These are phyloP conservation scores for Xylariaceae sp. DNA, from an alignment of 2,329 filamentous ascomycete genomes.

Conservation along the genomic window DNA sequence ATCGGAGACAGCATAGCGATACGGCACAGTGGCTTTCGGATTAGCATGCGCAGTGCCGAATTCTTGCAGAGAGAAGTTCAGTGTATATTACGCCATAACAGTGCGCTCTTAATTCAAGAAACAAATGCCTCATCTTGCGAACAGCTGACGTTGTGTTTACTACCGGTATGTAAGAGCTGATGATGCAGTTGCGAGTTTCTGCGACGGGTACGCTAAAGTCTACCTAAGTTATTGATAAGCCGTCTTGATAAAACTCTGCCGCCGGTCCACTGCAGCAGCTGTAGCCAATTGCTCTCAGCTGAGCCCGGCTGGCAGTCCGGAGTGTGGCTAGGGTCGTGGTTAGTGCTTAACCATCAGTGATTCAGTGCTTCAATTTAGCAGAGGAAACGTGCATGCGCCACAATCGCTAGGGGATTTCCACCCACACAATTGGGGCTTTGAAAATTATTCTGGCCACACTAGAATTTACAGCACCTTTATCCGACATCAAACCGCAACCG, in stretches of 20 bases:
- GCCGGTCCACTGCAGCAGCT: not conserved
- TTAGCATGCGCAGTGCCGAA: slow-evolving; percentile 17
- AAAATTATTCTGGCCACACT: slow-evolving; percentile 32
- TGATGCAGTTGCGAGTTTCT: too few species aligned
- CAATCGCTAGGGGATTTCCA: slow-evolving; percentile 26
- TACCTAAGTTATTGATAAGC: too few species aligned
- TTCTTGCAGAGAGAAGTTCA: slow-evolving; percentile 3
- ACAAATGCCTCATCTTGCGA: not conserved
- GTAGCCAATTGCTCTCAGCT: not conserved
- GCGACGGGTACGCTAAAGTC: too few species aligned
- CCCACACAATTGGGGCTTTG: slow-evolving; percentile 30
- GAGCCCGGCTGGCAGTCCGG: not conserved
- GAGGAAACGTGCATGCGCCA: slow-evolving; percentile 14
- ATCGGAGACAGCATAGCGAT: slow-evolving; percentile 17
- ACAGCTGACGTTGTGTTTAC: not conserved
- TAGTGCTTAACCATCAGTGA: not conserved
- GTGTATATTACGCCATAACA: slow-evolving; percentile 8
- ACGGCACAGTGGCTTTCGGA: slow-evolving; percentile 9
- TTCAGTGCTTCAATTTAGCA: not conserved
- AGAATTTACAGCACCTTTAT: slow-evolving; percentile 32
- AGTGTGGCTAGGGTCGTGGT: slow-evolving; percentile 15
- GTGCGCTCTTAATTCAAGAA: not conserved
- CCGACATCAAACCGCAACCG: slow-evolving; percentile 29
- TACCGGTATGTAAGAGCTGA: too few species aligned
- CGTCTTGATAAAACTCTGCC: too few species aligned